Evolutionary conservation across 805 yeast genomes (phyloP).

Genomic region (Metschnikowia matae): DNA sequence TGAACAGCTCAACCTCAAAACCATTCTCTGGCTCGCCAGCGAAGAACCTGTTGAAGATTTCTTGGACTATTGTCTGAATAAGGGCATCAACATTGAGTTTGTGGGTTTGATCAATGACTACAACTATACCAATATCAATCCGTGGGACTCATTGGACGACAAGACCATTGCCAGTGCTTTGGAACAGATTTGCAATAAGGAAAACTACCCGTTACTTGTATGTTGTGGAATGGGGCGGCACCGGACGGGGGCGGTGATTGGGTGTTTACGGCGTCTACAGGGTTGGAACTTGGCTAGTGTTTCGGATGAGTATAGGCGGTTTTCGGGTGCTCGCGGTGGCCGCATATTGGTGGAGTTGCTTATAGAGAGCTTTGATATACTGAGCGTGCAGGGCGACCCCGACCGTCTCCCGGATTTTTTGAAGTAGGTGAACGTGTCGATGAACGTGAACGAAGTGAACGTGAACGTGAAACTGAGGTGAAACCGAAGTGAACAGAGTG

Average conservation of each 20-base stretch:
- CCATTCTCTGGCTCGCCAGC: constrained; percentile 90
- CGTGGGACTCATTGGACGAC: constrained; percentile 95
- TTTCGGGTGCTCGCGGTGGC: constrained; percentile 91
- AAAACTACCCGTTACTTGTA: constrained; percentile 80
- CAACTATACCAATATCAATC: constrained; percentile 56
- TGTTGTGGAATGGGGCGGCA: constrained; percentile 99
- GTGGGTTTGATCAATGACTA: constrained; percentile 74
- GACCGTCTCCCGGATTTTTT: constrained; percentile 32
- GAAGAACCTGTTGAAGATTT: constrained; percentile 93
- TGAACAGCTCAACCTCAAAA: constrained; percentile 64
- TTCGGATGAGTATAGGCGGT: constrained; percentile 89
- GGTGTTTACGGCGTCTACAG: constrained; percentile 86
- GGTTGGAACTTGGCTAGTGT: constrained; percentile 96
- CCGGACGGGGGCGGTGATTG: constrained; percentile 94
- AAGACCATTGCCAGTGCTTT: constrained; percentile 74
- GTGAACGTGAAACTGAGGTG: too few species aligned
- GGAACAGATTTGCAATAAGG: constrained; percentile 64
- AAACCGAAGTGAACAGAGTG: too few species aligned
- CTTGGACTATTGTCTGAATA: constrained; percentile 71
- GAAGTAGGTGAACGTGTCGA: too few species aligned
- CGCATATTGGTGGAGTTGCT: constrained; percentile 86
- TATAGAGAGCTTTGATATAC: constrained; percentile 57
- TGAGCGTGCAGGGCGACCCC: constrained; percentile 31
- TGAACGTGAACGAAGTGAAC: neutral
- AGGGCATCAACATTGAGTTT: constrained; percentile 73